Evolutionary conservation across 1,139 yeast genomes (phyloP).

Genomic region (Geotrichum reessii): DNA sequence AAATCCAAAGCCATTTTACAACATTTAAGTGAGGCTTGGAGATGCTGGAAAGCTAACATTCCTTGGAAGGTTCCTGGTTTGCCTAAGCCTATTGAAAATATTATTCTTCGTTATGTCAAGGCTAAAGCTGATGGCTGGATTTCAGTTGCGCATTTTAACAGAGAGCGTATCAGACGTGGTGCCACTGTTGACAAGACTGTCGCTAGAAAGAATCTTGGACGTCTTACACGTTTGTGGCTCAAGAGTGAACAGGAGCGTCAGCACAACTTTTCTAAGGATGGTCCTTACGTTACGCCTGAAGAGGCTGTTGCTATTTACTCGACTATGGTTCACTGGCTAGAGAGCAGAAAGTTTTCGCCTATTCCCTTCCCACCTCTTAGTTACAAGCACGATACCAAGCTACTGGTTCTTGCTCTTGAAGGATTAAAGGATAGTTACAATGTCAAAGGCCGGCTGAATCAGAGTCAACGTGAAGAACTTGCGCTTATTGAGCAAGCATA

Average conservation of each 20-base stretch:
- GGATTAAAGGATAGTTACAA: conserved; percentile 75
- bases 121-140: conserved; percentile 98
- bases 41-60: conserved; percentile 98
- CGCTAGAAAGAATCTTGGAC: conserved; percentile 85
- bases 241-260: conserved; percentile 91
- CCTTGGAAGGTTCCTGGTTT: conserved; percentile 98
- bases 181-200: conserved; percentile 91
- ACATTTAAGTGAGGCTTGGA: conserved; percentile 96
- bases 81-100: conserved; percentile 82
- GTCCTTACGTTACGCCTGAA: conserved; percentile 79
- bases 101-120: conserved; percentile 81
- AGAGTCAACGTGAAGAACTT: conserved; percentile 84
- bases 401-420: conserved; percentile 83
- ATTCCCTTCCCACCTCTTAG: conserved; percentile 92
- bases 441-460: conserved; percentile 78
- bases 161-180: conserved; percentile 84
- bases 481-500: conserved; percentile 94
- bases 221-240: conserved; percentile 87
- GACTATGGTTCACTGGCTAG: conserved; percentile 92
- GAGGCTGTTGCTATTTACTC: conserved; percentile 85
- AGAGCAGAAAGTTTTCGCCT: conserved; percentile 73
- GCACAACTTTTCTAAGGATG: conserved; percentile 69
- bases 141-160: conserved; percentile 83
- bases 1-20: conserved; percentile 85
- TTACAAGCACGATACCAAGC: conserved; percentile 88